Evolutionary conservation across 2,329 filamentous ascomycete species (phyloP), one percentile per base, ranked within the genome.

Genomic region (Ophiocordyceps unilateralis): DNA sequence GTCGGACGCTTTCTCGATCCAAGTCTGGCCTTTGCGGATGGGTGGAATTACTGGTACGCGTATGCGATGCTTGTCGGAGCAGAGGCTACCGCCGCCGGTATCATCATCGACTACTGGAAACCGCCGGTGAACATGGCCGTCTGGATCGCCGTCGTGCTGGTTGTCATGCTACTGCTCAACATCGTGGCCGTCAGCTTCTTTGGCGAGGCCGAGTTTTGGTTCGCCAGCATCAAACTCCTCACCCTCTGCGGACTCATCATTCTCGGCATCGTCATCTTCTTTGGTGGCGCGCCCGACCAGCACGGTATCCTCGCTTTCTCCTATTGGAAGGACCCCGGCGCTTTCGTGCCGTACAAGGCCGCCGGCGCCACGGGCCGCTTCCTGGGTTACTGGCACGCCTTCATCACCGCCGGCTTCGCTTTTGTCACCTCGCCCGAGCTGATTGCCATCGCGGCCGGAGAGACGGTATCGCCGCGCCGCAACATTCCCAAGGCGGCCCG

Each of bases 401-500:
- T 75, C 44, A 63, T 72, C 44, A 66, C 64, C n/a, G 72, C 73
- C 8, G 74, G 72, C 0, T 79, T 78, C 54, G 70, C 72, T 26
- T 79, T 78, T 57, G 69, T 74, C 53, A 73, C 72, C 6, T 74
- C 71, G 1, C 72, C 76, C 15, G 80, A 84, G 54, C 66, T 81
- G 37, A 68, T 71, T 44, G 72, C 72, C 34, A 70, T 79, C 44
- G 76, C 78, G 1, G 78, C 76, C 5, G 78, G 74, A 39, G 78
- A 83, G 63, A 74, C 76, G 1, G 62, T 74, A 22, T 72, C 77
- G 20, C 79, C 78, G 2, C 70, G 76, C 42, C 68, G 70, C 52
- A 79, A 78, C 59, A 74, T 83, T 44, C 78, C 78, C 45, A 78
- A 77, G 61, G 76, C 76, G 0, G 73, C 76, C 5, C 63, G 68